Conservation (phyloP, 768 basidiomycete species). For the Tylopilus plumbeoviolaceoides region DNA sequence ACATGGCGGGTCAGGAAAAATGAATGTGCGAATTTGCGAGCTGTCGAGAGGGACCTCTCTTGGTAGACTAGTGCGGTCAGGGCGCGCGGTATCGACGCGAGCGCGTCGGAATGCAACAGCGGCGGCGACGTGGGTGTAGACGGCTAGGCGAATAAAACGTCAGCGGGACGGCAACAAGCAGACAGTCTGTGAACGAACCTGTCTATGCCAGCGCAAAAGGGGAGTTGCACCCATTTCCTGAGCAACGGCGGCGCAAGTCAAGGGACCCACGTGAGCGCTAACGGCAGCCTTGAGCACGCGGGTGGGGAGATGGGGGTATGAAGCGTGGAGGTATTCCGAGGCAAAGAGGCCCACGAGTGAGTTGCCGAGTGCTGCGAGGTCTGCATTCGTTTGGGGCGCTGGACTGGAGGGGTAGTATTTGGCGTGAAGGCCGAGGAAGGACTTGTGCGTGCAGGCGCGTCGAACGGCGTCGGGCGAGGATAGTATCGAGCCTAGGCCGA, state of each 20-base stretch:
- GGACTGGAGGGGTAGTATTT: constrained; percentile 55
- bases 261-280: constrained; percentile 86
- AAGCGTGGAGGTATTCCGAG: constrained; percentile 71
- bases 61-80: constrained; percentile 88
- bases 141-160: constrained; percentile 34
- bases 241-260: constrained; percentile 80
- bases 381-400: constrained; percentile 63
- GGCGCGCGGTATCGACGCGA: constrained; percentile 83
- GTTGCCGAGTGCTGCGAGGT: constrained; percentile 77
- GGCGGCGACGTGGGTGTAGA: constrained; percentile 43
- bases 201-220: constrained; percentile 78
- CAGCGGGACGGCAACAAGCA: neutral
- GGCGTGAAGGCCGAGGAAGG: constrained; percentile 53
- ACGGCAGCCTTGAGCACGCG: constrained; percentile 88
- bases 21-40: constrained; percentile 85
- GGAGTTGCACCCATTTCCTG: constrained; percentile 78
- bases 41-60: constrained; percentile 76
- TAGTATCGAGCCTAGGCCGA: constrained; percentile 63
- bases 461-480: constrained; percentile 51
- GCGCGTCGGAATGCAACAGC: constrained; percentile 77
- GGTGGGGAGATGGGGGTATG: constrained; percentile 89
- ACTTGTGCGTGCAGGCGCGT: constrained; percentile 79
- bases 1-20: constrained; percentile 85
- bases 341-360: constrained; percentile 88
- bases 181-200: constrained; percentile 38